phyloP scores from a whole-genome alignment of 495 filamentous ascomycete genomes.

The Hypoxylon crocopeplum region DNA sequence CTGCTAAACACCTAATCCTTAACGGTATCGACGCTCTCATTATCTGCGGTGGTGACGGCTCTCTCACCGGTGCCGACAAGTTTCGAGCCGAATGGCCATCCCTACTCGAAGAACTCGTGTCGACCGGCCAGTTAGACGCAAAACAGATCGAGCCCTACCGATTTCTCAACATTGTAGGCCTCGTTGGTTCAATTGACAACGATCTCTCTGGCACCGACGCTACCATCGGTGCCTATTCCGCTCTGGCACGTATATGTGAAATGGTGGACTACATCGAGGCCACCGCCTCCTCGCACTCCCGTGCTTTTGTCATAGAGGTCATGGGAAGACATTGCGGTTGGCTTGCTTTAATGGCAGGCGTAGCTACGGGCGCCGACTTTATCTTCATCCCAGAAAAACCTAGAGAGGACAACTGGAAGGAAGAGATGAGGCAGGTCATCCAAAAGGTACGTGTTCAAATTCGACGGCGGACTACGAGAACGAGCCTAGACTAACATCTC shows the following conservation, averaged over 20 bases:
- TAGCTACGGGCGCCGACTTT: slow-evolving; percentile 95
- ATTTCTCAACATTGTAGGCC: slow-evolving; percentile 91
- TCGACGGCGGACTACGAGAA: neutral
- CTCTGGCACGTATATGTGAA: slow-evolving; percentile 88
- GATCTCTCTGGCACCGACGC: slow-evolving; percentile 97
- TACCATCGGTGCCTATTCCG: slow-evolving; percentile 97
- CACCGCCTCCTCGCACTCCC: slow-evolving; percentile 94
- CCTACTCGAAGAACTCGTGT: slow-evolving; percentile 81
- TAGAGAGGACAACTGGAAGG: slow-evolving; percentile 83
- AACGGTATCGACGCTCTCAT: slow-evolving; percentile 95
- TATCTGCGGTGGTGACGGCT: slow-evolving; percentile 97
- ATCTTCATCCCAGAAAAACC: slow-evolving; percentile 97
- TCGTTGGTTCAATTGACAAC: slow-evolving; percentile 98
- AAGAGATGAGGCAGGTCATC: slow-evolving; percentile 86
- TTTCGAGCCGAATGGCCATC: slow-evolving; percentile 92
- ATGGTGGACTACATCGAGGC: slow-evolving; percentile 96
- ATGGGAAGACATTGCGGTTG: slow-evolving; percentile 99
- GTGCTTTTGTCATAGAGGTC: slow-evolving; percentile 97
- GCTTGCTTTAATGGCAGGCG: slow-evolving; percentile 95
- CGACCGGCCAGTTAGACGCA: slow-evolving; percentile 67
- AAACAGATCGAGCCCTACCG: slow-evolving; percentile 75
- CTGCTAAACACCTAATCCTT: slow-evolving; percentile 90
- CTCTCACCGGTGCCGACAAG: slow-evolving; percentile 92
- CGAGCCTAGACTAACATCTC: slow-evolving; percentile 42
- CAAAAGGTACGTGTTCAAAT: slow-evolving; percentile 63